phyloP scores from a whole-genome alignment of 306 rosid species.

The Cicer yamashitae region DNA sequence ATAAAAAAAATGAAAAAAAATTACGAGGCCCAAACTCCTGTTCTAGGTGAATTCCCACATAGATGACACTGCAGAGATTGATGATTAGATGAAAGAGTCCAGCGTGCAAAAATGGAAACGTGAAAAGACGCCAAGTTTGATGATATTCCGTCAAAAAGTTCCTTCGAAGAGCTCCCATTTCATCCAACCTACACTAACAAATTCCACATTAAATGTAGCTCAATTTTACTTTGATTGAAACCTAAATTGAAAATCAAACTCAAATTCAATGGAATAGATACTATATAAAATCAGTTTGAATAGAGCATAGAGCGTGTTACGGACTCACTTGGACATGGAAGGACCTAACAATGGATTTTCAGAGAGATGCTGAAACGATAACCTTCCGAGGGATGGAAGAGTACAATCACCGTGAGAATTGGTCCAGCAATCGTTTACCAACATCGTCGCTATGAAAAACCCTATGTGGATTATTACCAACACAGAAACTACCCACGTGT shows the following conservation, averaged over 20 bases:
- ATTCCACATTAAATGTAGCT: not conserved
- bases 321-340: conserved; percentile 81
- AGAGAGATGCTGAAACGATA: conserved; percentile 82
- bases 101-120: conserved; percentile 82
- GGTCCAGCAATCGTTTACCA: conserved; percentile 78
- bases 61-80: conserved; percentile 74
- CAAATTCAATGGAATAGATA: not conserved
- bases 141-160: conserved; percentile 55
- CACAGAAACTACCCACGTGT: conserved; percentile 86
- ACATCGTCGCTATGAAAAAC: conserved; percentile 77
- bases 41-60: conserved; percentile 79
- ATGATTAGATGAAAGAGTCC: conserved; percentile 81
- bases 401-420: conserved; percentile 77
- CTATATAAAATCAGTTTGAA: not conserved
- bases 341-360: conserved; percentile 95
- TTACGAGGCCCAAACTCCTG: conserved; percentile 79
- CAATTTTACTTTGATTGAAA: not conserved
- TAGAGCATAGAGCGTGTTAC: not conserved
- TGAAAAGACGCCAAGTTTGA: conserved; percentile 86
- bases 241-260: conserved; percentile 9
- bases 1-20: not conserved
- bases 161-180: conserved; percentile 80
- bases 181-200: conserved; percentile 66
- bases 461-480: conserved; percentile 73
- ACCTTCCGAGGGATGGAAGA: conserved; percentile 64